phyloP scores from a whole-genome alignment of 306 rosid genomes.

The Fagus crenata region DNA sequence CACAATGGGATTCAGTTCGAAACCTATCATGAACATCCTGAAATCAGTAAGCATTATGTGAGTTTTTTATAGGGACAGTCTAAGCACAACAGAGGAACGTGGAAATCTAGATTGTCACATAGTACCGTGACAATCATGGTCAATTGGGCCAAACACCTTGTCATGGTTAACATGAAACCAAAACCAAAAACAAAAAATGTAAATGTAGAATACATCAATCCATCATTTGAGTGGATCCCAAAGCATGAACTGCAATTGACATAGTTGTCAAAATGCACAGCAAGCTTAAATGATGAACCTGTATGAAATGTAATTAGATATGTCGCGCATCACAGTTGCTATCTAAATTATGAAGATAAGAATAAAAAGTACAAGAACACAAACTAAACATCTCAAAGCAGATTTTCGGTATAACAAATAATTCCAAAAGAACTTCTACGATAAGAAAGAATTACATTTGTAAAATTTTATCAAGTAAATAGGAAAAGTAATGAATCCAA shows the following conservation, averaged over 20 bases:
- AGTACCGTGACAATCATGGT: background rate
- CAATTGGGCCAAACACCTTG: background rate
- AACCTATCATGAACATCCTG: constrained; percentile 95
- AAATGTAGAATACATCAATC: background rate
- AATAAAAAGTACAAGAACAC: background rate
- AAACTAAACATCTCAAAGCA: background rate
- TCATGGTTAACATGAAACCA: background rate
- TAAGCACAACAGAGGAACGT: constrained; percentile 1
- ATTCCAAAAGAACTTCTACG: background rate
- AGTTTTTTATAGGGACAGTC: background rate
- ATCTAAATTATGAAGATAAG: background rate
- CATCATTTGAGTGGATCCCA: constrained; percentile 4
- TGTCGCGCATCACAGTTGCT: background rate
- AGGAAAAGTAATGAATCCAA: background rate
- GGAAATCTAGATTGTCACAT: background rate
- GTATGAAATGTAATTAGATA: background rate
- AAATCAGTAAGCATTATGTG: constrained; percentile 22
- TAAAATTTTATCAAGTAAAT: background rate
- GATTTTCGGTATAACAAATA: background rate
- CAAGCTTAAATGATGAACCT: background rate
- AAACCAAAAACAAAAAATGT: background rate
- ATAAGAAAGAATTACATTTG: background rate
- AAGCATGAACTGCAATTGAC: background rate
- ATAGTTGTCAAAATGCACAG: background rate
- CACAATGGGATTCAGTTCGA: constrained; percentile 91